phyloP scores from a whole-genome alignment of 2,329 filamentous ascomycete species.

The Tympanopsis confertula region DNA sequence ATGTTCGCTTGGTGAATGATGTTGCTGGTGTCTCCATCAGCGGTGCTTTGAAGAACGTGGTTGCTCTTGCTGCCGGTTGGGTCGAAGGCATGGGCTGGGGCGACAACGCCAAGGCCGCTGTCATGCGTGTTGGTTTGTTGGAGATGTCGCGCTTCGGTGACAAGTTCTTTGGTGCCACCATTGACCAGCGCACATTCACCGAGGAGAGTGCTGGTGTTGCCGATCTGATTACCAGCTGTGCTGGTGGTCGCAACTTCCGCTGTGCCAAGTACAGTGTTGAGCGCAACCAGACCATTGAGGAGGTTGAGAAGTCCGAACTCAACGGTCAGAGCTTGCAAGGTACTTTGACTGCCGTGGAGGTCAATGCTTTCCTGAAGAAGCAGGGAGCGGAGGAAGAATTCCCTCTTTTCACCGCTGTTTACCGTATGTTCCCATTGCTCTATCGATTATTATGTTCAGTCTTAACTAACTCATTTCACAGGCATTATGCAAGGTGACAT shows the following conservation, averaged over 20 bases:
- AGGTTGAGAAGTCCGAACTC: conserved; percentile 79
- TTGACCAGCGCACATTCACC: conserved; percentile 80
- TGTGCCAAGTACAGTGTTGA: conserved; percentile 83
- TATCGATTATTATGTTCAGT: background rate
- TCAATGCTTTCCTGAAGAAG: conserved; percentile 76
- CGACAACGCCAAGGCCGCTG: conserved; percentile 92
- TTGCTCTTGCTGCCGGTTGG: conserved; percentile 87
- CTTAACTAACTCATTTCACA: background rate
- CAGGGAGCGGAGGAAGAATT: conserved; percentile 72
- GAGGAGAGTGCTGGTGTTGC: conserved; percentile 92
- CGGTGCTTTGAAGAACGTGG: conserved; percentile 92
- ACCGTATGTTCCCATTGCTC: conserved; percentile 33
- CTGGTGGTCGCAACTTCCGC: conserved; percentile 82
- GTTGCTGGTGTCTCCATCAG: conserved; percentile 94
- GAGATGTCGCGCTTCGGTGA: conserved; percentile 96
- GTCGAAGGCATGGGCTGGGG: conserved; percentile 94
- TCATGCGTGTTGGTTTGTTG: conserved; percentile 89
- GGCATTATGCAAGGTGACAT: background rate
- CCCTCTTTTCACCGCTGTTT: conserved; percentile 83
- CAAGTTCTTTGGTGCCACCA: conserved; percentile 77
- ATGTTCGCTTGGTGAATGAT: conserved; percentile 84
- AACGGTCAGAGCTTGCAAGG: conserved; percentile 97
- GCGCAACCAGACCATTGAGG: conserved; percentile 66
- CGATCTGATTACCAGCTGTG: conserved; percentile 89
- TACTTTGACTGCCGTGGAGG: conserved; percentile 81